Base-by-base conservation (phyloP, 495 filamentous ascomycete genomes). In the Amorphotheca resinae region DNA sequence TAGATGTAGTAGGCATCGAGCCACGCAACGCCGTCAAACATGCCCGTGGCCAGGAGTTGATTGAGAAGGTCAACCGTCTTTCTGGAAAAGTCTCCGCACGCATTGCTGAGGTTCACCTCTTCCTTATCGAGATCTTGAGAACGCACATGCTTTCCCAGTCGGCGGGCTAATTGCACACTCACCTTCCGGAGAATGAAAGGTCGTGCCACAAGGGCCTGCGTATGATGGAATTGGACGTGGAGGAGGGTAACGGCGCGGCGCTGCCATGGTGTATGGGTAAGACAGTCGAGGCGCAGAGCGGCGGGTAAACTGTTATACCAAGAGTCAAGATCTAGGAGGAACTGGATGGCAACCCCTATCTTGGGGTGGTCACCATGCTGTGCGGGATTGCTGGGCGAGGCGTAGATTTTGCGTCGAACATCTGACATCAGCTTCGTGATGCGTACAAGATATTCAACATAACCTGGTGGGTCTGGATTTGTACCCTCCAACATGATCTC, bases 221-320 rank as follows among this genome's bases (percentile, higher is more conserved):
- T 44, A 30, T 64, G 53, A 9, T 58, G 53, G 30, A 57, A 64
- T 23, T 54, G 59, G n/a, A 62, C 37, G 18, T 61, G 56, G 2
- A 64, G 53, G 14, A 62, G 18, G 1, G 50, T 41, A 2, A 56
- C 51, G 1, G 52, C 54, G 4, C 59, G 49, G 21, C 55, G 52
- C 30, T 60, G 55, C 37, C 53, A 54, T 9, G 47, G 51, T 12
- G 43, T 41, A 11, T 38, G 42, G 2, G 49, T 46, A 25, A 47
- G 47, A 9, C 30, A 48, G 21, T 43, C 51, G 6, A 52, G 44
- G 16, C 53, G 52, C 1, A 65, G 39, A 33, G 56, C 44, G 16
- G 44, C 45, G 7, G 65, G 64, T 0, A 69, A 51, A 17, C 48
- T 41, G 12, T 57, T 47, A n/a, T 60, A 51, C 64, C 64, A 67